phyloP scores from a whole-genome alignment of 1,284 basidiomycete genomes.

The Sphagnurus paluster region DNA sequence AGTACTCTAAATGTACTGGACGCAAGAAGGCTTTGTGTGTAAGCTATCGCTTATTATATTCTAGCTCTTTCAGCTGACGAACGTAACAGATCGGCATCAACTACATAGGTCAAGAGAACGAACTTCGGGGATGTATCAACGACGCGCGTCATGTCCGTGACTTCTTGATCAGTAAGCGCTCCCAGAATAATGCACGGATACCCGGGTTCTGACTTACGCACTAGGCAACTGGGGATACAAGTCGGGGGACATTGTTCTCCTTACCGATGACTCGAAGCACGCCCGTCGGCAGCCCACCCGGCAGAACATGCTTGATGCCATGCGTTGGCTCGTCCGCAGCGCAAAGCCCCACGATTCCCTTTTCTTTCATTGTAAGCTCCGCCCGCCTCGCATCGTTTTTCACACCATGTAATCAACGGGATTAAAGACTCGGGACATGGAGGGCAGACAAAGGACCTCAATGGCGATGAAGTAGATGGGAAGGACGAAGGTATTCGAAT shows the following conservation, averaged over 20 bases:
- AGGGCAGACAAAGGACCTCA: conserved; percentile 69
- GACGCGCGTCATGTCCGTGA: conserved; percentile 72
- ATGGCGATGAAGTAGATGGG: conserved; percentile 72
- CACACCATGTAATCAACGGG: neutral
- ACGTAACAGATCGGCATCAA: conserved; percentile 72
- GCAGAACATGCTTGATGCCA: conserved; percentile 79
- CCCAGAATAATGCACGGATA: neutral
- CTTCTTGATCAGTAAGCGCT: conserved; percentile 66
- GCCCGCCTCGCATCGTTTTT: neutral
- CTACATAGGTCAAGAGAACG: conserved; percentile 63
- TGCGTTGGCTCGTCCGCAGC: conserved; percentile 84
- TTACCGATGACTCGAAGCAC: conserved; percentile 71
- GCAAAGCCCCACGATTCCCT: conserved; percentile 80
- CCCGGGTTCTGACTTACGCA: neutral
- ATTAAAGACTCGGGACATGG: conserved; percentile 82
- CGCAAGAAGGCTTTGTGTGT: conserved; percentile 74
- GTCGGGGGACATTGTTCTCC: conserved; percentile 71
- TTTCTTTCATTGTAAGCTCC: conserved; percentile 78
- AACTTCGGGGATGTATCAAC: conserved; percentile 80
- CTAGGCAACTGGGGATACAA: conserved; percentile 65
- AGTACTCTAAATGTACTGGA: conserved; percentile 74
- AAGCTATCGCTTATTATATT: conserved; percentile 28
- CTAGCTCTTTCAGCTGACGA: conserved; percentile 6
- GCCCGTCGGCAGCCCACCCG: conserved; percentile 69
- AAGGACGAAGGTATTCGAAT: conserved; percentile 59